Conservation (phyloP, 495 filamentous ascomycete genomes). For the Lepraria neglecta region DNA sequence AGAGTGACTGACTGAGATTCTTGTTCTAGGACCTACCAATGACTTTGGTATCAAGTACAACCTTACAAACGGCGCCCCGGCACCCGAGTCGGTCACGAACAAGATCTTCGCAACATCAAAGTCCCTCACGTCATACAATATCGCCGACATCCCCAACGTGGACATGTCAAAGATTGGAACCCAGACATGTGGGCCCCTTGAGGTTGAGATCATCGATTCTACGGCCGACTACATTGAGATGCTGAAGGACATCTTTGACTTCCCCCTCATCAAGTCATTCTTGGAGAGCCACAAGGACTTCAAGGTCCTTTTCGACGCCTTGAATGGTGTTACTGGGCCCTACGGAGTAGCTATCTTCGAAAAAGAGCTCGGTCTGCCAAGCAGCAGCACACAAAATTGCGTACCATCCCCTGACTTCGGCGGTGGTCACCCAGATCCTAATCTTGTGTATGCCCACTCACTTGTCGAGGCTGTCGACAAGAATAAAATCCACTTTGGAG, state of each 20-base stretch:
- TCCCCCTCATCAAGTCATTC: conserved; percentile 89
- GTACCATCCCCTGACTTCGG: conserved; percentile 87
- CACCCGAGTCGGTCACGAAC: conserved; percentile 92
- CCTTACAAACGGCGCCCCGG: conserved; percentile 87
- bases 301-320: conserved; percentile 92
- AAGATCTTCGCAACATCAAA: conserved; percentile 92
- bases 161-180: conserved; percentile 79
- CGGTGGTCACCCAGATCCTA: conserved; percentile 95
- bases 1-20: not conserved
- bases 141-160: conserved; percentile 76
- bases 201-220: conserved; percentile 92
- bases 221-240: conserved; percentile 86
- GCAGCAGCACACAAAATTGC: conserved; percentile 86
- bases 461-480: conserved; percentile 91
- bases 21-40: conserved; percentile 65
- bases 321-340: conserved; percentile 89
- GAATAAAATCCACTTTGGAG: conserved; percentile 87
- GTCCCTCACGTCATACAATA: conserved; percentile 83
- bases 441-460: conserved; percentile 95
- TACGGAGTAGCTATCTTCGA: conserved; percentile 95
- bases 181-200: conserved; percentile 73
- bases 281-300: conserved; percentile 79
- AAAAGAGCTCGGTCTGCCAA: conserved; percentile 74
- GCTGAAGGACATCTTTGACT: conserved; percentile 98
- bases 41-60: conserved; percentile 99